Conservation (phyloP, 192 early-diverging fungal species). For the Coemansia erecta region DNA sequence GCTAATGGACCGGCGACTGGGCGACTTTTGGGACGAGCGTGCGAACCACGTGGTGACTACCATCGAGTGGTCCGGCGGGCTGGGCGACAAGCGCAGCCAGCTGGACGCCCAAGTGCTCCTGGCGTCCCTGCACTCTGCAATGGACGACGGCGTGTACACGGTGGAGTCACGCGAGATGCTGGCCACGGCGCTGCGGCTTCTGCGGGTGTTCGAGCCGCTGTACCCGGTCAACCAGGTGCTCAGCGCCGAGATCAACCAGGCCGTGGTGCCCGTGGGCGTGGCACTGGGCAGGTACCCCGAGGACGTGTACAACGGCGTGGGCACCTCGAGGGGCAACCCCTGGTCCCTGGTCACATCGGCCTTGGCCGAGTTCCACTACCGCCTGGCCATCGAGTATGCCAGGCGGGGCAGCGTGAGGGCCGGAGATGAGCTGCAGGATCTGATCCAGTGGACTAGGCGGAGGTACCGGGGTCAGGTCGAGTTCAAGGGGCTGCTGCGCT, state of each 20-base stretch:
- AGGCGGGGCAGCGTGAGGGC: slow-evolving; percentile 22
- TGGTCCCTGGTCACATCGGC: slow-evolving; percentile 69
- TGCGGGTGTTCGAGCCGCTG: slow-evolving; percentile 19
- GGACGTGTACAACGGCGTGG: slow-evolving; percentile 73
- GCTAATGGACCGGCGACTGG: slow-evolving; percentile 29
- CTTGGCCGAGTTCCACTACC: slow-evolving; percentile 65
- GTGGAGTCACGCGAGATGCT: slow-evolving; percentile 16
- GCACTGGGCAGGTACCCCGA: slow-evolving; percentile 75
- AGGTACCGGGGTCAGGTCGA: neutral
- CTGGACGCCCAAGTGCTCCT: slow-evolving; percentile 64
- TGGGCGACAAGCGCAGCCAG: slow-evolving; percentile 47
- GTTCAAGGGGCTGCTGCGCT: slow-evolving; percentile 31
- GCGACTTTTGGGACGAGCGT: slow-evolving; percentile 49
- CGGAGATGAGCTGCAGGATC: slow-evolving; percentile 29
- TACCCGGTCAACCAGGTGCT: slow-evolving; percentile 29
- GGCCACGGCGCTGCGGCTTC: slow-evolving; percentile 17
- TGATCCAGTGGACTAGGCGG: slow-evolving; percentile 32
- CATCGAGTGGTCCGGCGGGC: slow-evolving; percentile 41
- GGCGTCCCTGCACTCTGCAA: slow-evolving; percentile 51
- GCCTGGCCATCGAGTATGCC: slow-evolving; percentile 35
- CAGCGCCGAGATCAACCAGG: slow-evolving; percentile 13
- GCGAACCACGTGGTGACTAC: slow-evolving; percentile 43
- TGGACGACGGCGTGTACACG: slow-evolving; percentile 25
- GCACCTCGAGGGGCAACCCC: slow-evolving; percentile 62
- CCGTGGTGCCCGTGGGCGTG: slow-evolving; percentile 34